Conservation (phyloP, 2,329 filamentous ascomycete genomes). For the Pseudocercospora vitis region DNA sequence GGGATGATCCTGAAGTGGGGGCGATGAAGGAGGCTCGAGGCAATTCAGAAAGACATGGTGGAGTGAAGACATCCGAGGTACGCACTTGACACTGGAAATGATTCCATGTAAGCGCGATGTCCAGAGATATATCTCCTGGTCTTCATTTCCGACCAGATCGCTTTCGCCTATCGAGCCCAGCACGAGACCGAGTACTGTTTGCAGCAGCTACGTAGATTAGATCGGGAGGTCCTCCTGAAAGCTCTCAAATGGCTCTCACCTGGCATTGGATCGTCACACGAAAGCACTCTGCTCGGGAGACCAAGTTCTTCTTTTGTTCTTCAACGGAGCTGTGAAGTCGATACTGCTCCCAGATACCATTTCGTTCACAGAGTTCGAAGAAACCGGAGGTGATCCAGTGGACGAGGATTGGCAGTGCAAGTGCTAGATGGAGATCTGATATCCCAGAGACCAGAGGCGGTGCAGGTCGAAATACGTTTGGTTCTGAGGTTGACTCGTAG, state of each 20-base stretch:
- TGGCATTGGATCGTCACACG: neutral
- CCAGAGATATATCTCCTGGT: neutral
- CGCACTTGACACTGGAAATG: neutral
- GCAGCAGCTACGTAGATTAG: neutral
- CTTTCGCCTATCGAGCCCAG: neutral
- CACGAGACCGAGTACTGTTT: neutral
- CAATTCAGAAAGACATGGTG: neutral
- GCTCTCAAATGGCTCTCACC: neutral
- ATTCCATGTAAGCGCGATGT: neutral
- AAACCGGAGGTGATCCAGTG: neutral
- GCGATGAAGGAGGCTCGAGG: neutral
- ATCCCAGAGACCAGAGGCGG: neutral
- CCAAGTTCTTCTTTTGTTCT: neutral
- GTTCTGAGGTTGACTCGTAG: neutral
- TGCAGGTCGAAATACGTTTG: neutral
- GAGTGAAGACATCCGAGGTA: neutral
- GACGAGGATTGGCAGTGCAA: neutral
- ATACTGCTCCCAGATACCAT: neutral
- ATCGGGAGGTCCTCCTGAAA: neutral
- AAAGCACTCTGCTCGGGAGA: neutral
- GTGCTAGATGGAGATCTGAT: neutral
- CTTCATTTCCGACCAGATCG: neutral
- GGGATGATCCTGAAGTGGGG: too few relatives aligned
- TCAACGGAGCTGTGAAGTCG: neutral
- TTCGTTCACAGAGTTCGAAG: neutral